Conservation (phyloP, 441 rosid species). For the Croton laevigatus region DNA sequence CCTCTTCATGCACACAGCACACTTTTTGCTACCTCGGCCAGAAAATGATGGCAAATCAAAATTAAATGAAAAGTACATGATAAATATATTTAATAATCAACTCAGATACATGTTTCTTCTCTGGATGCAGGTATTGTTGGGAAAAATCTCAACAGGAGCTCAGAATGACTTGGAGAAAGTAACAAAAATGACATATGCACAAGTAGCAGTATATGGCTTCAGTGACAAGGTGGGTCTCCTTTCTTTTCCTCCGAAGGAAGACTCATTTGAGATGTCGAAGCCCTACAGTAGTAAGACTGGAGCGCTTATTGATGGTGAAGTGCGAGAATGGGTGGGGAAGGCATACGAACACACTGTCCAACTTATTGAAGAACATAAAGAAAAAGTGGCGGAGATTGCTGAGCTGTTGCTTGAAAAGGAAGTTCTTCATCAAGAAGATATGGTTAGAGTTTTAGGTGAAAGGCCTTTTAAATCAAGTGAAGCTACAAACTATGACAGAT, state of each 20-base stretch:
- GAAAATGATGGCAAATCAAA: neutral
- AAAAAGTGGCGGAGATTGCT: conserved; percentile 54
- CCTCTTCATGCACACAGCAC: neutral
- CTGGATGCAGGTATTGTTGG: conserved; percentile 42
- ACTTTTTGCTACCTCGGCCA: neutral
- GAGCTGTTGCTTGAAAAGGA: conserved; percentile 63
- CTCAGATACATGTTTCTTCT: neutral
- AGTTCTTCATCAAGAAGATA: conserved; percentile 66
- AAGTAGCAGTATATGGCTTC: conserved; percentile 69
- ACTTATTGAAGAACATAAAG: conserved; percentile 56
- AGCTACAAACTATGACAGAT: conserved; percentile 54
- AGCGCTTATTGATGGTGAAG: conserved; percentile 56
- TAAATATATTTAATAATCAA: neutral
- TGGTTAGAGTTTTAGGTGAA: conserved; percentile 47
- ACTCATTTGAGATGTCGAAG: conserved; percentile 49
- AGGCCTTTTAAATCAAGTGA: conserved; percentile 53
- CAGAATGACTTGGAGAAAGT: conserved; percentile 70
- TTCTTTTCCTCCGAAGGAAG: conserved; percentile 58
- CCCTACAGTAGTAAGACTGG: conserved; percentile 69
- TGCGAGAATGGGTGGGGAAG: conserved; percentile 57
- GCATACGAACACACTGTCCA: conserved; percentile 49
- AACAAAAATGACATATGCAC: conserved; percentile 64
- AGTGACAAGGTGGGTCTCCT: conserved; percentile 79
- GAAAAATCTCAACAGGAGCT: conserved; percentile 67
- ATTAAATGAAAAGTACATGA: neutral